These are phyloP conservation scores for Iris macrosiphon DNA, from an alignment of 106 monocot genomes.

Conservation along the genomic window DNA sequence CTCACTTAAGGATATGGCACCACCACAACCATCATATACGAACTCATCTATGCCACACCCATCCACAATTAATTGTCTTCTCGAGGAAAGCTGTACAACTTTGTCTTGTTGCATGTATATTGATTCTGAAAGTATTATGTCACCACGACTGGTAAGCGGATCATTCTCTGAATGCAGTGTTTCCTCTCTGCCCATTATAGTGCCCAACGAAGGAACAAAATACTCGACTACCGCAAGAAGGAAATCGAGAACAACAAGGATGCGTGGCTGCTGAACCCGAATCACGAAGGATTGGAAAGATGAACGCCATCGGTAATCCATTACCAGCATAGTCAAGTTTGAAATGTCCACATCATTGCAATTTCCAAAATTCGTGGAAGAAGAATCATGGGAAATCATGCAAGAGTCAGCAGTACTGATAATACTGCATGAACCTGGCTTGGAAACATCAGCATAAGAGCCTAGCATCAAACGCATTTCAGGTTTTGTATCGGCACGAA, in stretches of 20 bases:
- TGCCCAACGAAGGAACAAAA: constrained; percentile 76
- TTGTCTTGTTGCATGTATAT: constrained; percentile 58
- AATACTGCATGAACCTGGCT: constrained; percentile 15
- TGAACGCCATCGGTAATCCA: constrained; percentile 86
- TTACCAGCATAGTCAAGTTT: constrained; percentile 80
- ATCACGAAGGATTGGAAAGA: constrained; percentile 80
- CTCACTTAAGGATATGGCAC: constrained; percentile 63
- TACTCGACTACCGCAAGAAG: constrained; percentile 86
- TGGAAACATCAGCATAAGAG: constrained; percentile 49
- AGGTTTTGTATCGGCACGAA: constrained; percentile 79
- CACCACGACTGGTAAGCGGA: constrained; percentile 47
- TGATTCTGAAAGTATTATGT: constrained; percentile 64
- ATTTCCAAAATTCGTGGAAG: constrained; percentile 4
- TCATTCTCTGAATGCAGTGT: constrained; percentile 70
- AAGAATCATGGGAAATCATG: constrained; percentile 6
- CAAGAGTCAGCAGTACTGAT: constrained; percentile 9
- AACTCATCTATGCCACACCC: constrained; percentile 57
- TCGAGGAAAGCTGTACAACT: constrained; percentile 58
- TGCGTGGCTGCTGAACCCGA: constrained; percentile 77
- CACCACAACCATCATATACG: constrained; percentile 89
- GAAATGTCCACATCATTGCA: constrained; percentile 25
- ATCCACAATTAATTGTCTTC: constrained; percentile 87
- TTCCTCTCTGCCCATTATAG: constrained; percentile 84
- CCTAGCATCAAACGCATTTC: constrained; percentile 99
- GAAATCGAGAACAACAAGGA: constrained; percentile 95